Evolutionary conservation across 805 yeast genomes (phyloP), one percentile per base, ranked within the genome.

Genomic region (Saturnispora kantuleensis): DNA sequence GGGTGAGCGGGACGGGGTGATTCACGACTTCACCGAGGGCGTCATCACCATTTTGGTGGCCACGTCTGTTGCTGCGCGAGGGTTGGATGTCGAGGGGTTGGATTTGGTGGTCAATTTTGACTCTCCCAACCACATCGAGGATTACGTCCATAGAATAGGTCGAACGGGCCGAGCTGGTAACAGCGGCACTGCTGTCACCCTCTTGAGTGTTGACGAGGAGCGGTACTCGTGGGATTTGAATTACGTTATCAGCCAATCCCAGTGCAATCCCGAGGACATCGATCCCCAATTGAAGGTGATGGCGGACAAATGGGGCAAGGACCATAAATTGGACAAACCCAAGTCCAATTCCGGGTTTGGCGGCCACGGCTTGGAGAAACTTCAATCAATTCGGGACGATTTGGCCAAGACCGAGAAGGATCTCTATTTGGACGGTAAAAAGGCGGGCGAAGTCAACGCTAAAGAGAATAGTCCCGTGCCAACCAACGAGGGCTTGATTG

Each of bases 71-170:
- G 87, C 97, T 2, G 96, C 98, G 0, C 71, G 98, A 50, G 98
- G 98, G 0, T 66, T 93, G 18, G 97, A 93, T 63, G 96, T 93
- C n/a, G 84, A 87, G 42, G 82, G 80, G 17, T 72, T 90, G 21
- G 79, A 79, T 46, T 60, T 89, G 37, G 97, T 93, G 2, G 68
- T 93, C 6, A 84, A 93, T 50, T 84, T 73, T 55, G 88, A 84
- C 52, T 73, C 86, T 0, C 95, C 96, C 0, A 84, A 73, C 50
- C 95, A 89, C 48, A 72, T 88, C 71, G 97, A 95, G 50, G 97
- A 93, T 59, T 93, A 93, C 57, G 90, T 93, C 10, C 98, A 93
- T 64, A 73, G 97, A 8, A 95, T 89, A 1, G 98, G 98, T 0
- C 69, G 98, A 47, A 93, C 98, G 0, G 98, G 97, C 0, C 70